Evolutionary conservation across 768 basidiomycete genomes (phyloP).

Genomic region (Harrya chromipes): DNA sequence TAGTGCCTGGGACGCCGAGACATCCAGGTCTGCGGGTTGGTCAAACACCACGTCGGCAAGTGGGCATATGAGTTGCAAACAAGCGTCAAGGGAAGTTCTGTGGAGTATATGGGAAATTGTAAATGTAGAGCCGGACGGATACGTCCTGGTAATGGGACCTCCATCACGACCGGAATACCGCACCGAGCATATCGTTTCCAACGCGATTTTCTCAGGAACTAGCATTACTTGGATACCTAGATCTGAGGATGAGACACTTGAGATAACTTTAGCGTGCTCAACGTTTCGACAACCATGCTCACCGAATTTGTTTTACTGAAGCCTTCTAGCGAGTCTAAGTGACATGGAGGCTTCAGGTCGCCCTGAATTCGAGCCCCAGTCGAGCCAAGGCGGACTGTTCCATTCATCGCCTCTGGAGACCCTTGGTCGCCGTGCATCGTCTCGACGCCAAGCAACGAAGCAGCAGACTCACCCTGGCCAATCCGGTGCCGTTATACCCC

Average conservation of each 20-base stretch:
- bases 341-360: slow-evolving; percentile 17
- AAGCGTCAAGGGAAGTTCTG: not conserved
- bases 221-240: slow-evolving; percentile 11
- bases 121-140: not conserved
- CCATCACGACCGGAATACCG: too few species aligned
- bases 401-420: slow-evolving; percentile 56
- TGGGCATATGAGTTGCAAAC: slow-evolving; percentile 51
- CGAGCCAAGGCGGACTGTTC: slow-evolving; percentile 30
- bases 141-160: too few species aligned
- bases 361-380: slow-evolving; percentile 16
- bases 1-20: slow-evolving; percentile 78
- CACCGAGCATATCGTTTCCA: not conserved
- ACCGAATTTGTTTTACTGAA: not conserved
- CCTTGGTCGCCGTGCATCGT: slow-evolving; percentile 54
- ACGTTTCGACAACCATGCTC: slow-evolving; percentile 10
- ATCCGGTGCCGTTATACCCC: not conserved
- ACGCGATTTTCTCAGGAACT: slow-evolving; percentile 9
- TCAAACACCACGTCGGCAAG: slow-evolving; percentile 73
- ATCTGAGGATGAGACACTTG: not conserved
- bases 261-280: not conserved
- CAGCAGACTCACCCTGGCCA: slow-evolving; percentile 4
- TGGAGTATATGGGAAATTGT: not conserved
- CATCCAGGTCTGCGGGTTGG: slow-evolving; percentile 64
- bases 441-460: slow-evolving; percentile 31
- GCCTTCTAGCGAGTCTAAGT: slow-evolving; percentile 3